Evolutionary conservation across 1,284 basidiomycete genomes (phyloP).

Genomic region (Peniophora sp.): DNA sequence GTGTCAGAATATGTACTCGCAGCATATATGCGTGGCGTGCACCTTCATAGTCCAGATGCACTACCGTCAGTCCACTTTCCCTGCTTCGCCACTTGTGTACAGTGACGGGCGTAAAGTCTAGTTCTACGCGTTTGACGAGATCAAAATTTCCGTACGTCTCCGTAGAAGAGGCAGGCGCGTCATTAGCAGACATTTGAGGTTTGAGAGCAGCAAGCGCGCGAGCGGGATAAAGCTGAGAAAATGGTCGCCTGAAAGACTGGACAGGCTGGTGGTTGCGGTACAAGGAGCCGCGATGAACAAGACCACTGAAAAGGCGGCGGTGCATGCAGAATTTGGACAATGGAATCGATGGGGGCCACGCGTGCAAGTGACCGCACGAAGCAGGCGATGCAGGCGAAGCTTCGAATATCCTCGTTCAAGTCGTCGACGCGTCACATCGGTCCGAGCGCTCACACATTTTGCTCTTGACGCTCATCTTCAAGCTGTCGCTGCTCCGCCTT

Average conservation of each 20-base stretch:
- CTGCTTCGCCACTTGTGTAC: constrained; percentile 84
- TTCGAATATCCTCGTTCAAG: background rate
- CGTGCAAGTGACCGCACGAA: background rate
- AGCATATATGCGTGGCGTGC: constrained; percentile 4
- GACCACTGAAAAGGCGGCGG: background rate
- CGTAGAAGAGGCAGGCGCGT: constrained; percentile 1
- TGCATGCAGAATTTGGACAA: background rate
- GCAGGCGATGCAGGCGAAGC: too few species aligned
- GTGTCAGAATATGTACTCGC: constrained; percentile 9
- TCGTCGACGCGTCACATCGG: background rate
- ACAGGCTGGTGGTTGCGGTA: too few species aligned
- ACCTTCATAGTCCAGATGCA: constrained; percentile 83
- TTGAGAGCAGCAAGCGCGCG: background rate
- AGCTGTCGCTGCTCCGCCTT: background rate
- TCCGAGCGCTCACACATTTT: background rate
- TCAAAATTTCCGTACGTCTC: constrained; percentile 70
- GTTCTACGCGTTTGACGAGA: constrained; percentile 61
- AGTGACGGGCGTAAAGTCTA: constrained; percentile 69
- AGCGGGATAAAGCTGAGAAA: background rate
- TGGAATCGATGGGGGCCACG: background rate
- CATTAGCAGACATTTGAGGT: constrained; percentile 9
- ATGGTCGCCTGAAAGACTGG: background rate
- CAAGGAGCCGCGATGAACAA: too few species aligned
- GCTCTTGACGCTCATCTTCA: background rate
- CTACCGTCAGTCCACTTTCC: constrained; percentile 68